Evolutionary conservation across 2,329 filamentous ascomycete genomes (phyloP), one percentile per base, ranked within the genome.

Genomic region (Stagonosporopsis vannaccii): DNA sequence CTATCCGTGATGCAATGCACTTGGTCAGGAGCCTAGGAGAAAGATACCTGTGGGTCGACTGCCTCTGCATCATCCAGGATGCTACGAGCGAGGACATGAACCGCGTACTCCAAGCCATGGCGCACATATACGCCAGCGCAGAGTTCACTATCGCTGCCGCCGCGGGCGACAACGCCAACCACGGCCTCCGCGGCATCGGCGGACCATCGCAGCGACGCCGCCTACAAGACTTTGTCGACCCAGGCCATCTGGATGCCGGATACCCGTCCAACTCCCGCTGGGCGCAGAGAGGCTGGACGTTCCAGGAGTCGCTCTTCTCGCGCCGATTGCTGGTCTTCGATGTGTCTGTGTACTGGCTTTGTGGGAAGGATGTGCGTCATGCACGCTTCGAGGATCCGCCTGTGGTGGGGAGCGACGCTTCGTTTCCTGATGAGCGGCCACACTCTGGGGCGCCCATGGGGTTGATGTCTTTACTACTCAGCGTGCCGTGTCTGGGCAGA

Each of bases 241-340:
- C 17, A 9, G 17, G 3, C 11, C 35, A 19, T 7, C 1, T 8
- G 6, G 8, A 11, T 20, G 19, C 6, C 11, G 15, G 19, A 11
- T 30, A 19, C 17, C 41, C 40, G 4, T 5, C 12, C 23, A 13
- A 22, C 33, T 45, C 49, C 5, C 5, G 13, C 5, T 52, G 49
- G 41, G 23, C 23, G 4, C 8, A 13, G 6, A 30, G 49, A 19
- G 49, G 41, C 5, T 52, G 41, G 41, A 46, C 49, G 2, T 52
- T 45, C 25, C 49, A 52, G 3, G 41, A 52, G 23, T 36, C 23
- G 4, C 25, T 46, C 4, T 52, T 52, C 49, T 81, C 3, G 80
- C 83, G 33, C 80, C 84, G 51, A 2, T 0, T 81, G 89, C 39
- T 88, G 86, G 0, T 87, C 87, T 0, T 85, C 83, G 37, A 20